A percentile compares a stretch with the other conserved stretches of the same genome.
Conservation (phyloP, 1,284 basidiomycete species). For the Calocybe gambosa region DNA sequence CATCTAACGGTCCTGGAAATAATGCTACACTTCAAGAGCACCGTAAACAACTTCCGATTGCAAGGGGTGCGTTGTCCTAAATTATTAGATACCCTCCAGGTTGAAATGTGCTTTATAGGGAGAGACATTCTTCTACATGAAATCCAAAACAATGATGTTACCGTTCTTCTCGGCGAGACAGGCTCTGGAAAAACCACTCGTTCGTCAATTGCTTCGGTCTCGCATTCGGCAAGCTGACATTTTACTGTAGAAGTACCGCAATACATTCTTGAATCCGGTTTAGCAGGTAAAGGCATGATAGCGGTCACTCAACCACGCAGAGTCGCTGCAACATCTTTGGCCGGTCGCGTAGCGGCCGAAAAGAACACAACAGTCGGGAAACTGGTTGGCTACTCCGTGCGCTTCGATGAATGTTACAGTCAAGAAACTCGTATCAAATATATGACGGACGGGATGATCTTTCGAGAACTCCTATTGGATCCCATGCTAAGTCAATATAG, state of each 20-base stretch:
- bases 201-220: constrained; percentile 27
- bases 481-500: constrained; percentile 79
- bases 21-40: constrained; percentile 45
- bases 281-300: constrained; percentile 62
- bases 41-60: constrained; percentile 71
- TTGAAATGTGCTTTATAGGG: constrained; percentile 37
- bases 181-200: constrained; percentile 98
- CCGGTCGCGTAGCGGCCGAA: constrained; percentile 84
- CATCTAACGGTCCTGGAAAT: constrained; percentile 15
- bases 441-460: constrained; percentile 95
- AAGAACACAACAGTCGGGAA: constrained; percentile 65
- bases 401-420: constrained; percentile 84
- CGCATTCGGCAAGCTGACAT: constrained; percentile 6
- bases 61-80: constrained; percentile 47
- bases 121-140: constrained; percentile 70
- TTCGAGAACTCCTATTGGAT: constrained; percentile 83
- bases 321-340: constrained; percentile 92
- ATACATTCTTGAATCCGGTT: constrained; percentile 73
- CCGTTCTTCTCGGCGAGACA: constrained; percentile 91
- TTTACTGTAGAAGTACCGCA: constrained; percentile 74
- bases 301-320: constrained; percentile 91
- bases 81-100: background rate
- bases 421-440: constrained; percentile 84
- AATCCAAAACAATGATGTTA: constrained; percentile 78
- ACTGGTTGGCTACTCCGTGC: constrained; percentile 89